Percentiles rank a stretch among this genome's conserved stretches.
Evolutionary conservation across 306 rosid species (phyloP).

Genomic region (Adenanthera pavonina): DNA sequence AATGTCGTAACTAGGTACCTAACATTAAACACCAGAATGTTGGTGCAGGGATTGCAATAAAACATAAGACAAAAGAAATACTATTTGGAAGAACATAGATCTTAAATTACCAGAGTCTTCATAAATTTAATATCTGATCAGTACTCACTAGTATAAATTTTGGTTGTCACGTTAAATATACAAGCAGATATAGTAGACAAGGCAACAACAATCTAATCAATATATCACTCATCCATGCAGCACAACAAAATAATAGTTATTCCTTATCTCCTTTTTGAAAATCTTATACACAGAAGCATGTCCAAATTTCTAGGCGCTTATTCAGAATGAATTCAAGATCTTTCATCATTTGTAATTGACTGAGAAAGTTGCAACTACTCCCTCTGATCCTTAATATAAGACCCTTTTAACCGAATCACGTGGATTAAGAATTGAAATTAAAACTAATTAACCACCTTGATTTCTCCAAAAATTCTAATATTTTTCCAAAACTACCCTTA

Average conservation of each 20-base stretch:
- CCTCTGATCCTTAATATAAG: no score
- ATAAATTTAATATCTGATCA: constrained; percentile 10
- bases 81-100: neutral
- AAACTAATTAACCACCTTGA: no score
- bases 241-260: constrained; percentile 12
- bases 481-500: no score
- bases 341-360: constrained; percentile 24
- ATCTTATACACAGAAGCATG: neutral
- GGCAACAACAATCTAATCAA: constrained; percentile 26
- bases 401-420: no score
- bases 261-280: neutral
- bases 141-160: constrained; percentile 14
- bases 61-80: constrained; percentile 2
- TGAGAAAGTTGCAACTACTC: neutral
- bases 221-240: constrained; percentile 5
- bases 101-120: neutral
- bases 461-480: no score
- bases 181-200: constrained; percentile 18
- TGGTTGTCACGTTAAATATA: constrained; percentile 24
- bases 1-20: constrained; percentile 93
- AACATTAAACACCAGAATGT: constrained; percentile 36
- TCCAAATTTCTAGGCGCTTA: neutral
- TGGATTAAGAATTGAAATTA: no score
- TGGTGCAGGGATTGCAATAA: neutral
- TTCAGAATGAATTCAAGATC: constrained; percentile 13